Base-by-base conservation (phyloP, 2,329 filamentous ascomycete genomes). In the Chaetomium olivaceum region DNA sequence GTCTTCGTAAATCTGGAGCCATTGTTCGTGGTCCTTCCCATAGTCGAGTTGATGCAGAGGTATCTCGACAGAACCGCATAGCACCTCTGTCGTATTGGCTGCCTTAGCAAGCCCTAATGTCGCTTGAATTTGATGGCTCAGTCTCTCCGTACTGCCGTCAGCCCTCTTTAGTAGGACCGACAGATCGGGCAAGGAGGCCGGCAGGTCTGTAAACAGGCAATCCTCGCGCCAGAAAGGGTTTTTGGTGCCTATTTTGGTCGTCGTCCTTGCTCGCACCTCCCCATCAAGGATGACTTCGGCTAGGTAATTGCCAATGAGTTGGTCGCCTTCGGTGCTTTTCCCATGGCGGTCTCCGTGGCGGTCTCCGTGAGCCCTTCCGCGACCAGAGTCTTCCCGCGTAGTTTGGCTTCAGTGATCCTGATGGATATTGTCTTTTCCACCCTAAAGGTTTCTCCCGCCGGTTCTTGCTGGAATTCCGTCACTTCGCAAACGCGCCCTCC, bases 171-270 rank as follows among this genome's bases (percentile, higher is more conserved):
- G 77, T 0, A 92, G 79, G 54, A 95, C 80, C 1, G 89, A 91
- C 1, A 92, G 81, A 46, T 85, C 87, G 1, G 90, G 90, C 33
- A 91, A 78, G 2, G 86, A 82, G 0, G 89, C 82, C 1, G 91
- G 90, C 8, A 95, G 80, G 73, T 94, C 91, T 23, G 81, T 79
- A 71, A 94, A 93, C 64, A 92, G 88, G 74, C 90, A 91, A 55
- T 91, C 90, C 72, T 95, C 91, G 63, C 91, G 84, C 91, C 91
- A 96, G 64, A 93, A 92, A 0, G 91, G 91, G 69, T 87, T 91
- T 65, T 85, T 87, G 1, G 89, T 91, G 39, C 87, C 88, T 51
- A 80, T 81, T 74, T 92, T 92, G 25, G 87, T 88, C 58, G 87
- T 88, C 0, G 91, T 94, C 68, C 90, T 87, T 14, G 91, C 89